Evolutionary conservation across 2,329 filamentous ascomycete species (phyloP).

Genomic region (Fusarium subglutinans): DNA sequence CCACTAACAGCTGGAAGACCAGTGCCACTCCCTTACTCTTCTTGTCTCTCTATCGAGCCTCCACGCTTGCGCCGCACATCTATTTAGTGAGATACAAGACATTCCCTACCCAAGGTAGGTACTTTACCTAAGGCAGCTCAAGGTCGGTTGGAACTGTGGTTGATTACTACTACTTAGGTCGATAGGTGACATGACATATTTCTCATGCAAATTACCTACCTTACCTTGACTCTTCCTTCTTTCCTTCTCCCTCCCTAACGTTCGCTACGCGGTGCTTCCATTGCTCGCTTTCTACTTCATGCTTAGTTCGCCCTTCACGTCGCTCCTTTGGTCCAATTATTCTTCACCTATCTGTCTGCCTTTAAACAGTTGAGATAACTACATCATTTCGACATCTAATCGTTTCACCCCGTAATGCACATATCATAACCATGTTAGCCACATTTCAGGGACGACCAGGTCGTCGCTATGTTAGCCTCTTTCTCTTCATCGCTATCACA

Average conservation of each 20-base stretch:
- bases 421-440: constrained; percentile 44
- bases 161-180: background rate
- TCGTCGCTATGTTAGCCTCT: constrained; percentile 47
- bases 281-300: background rate
- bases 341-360: background rate
- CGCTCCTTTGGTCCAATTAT: constrained; percentile 5
- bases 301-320: constrained; percentile 3
- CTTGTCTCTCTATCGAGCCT: constrained; percentile 12
- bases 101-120: background rate
- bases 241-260: background rate
- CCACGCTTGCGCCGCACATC: constrained; percentile 7
- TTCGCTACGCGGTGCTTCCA: background rate
- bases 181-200: background rate
- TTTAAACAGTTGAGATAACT: constrained; percentile 1
- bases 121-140: background rate
- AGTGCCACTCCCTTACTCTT: constrained; percentile 15
- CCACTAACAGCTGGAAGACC: background rate
- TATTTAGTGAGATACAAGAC: constrained; percentile 2
- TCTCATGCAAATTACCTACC: background rate
- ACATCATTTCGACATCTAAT: background rate
- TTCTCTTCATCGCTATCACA: constrained; percentile 42
- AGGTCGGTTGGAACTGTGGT: background rate
- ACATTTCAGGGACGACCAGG: constrained; percentile 45
- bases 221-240: background rate
- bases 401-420: constrained; percentile 24